Evolutionary conservation across 371 early-diverging fungal species (phyloP), one percentile per base, ranked within the genome.

Genomic region (Mortierella sp.): DNA sequence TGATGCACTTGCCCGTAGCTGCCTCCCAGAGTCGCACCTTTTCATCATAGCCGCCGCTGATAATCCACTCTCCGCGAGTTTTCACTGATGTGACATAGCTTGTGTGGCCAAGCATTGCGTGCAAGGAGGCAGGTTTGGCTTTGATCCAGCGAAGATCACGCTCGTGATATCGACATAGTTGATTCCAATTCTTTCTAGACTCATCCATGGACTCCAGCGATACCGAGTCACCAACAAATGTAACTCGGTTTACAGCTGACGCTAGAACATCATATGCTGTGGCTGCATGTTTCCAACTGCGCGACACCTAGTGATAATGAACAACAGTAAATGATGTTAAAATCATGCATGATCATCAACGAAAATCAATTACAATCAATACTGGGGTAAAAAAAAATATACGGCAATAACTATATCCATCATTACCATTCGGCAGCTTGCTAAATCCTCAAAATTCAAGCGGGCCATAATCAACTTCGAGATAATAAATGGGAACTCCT

Each of bases 11-110:
- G 22, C 74, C 79, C 2, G 74, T 62, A 32, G 74, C 55, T 9
- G 79, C 60, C 51, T 79, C 79, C 73, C 79, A 79, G 3, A 79
- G 67, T 8, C 79, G 70, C 17, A 79, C 74, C 42, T 70, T 73
- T 43, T 79, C 79, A 47, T 79, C 79, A 42, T 79, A 79, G 23
- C 79, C 74, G 35, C 79, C 79, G 13, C 70, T 79, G 37, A 79
- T 56, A 29, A 79, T 73, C 79, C 79, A 79, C 9, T 51, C 67
- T 29, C 64, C 74, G 3, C 73, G 73, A 13, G 63, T 61, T 64
- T 70, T 73, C 7, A 79, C 15, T 13, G 79, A 79, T 1, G 74
- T 79, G 8, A 79, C 79, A 47, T 73, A 73, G 61, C 51, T 73
- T 0, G 67, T 53, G 47, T 79, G 79, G 15, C 74, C 79, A 13